Percentiles rank a stretch among this genome's conserved stretches.
Evolutionary conservation across 2,329 filamentous ascomycete species (phyloP).

Genomic region (Arthrobotrys musiformis): DNA sequence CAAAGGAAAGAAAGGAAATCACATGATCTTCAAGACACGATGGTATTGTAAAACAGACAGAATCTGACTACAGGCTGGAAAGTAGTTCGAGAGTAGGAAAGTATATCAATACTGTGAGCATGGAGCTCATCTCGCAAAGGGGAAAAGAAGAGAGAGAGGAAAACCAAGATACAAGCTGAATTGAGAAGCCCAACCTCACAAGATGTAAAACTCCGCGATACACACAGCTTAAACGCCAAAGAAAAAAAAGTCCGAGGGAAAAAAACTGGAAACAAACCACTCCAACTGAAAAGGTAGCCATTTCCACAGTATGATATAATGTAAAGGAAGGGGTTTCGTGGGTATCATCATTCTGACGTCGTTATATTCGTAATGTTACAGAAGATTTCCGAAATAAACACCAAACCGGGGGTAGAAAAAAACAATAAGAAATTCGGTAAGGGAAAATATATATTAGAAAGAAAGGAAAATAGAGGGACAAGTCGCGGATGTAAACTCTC

Average conservation of each 20-base stretch:
- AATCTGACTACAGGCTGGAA: constrained; percentile 33
- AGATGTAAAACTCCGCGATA: constrained; percentile 36
- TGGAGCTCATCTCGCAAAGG: constrained; percentile 47
- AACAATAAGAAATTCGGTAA: not conserved
- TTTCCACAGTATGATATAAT: constrained; percentile 26
- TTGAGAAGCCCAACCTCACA: constrained; percentile 18
- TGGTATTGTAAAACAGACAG: constrained; percentile 32
- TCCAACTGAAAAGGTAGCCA: constrained; percentile 36
- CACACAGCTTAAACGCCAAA: constrained; percentile 35
- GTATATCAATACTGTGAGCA: constrained; percentile 41
- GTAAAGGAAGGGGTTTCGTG: constrained; percentile 45
- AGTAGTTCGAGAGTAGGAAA: not conserved
- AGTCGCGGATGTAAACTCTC: constrained; percentile 27
- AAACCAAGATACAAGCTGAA: not conserved
- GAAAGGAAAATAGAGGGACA: constrained; percentile 26
- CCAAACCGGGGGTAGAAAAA: constrained; percentile 36
- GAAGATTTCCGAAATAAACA: constrained; percentile 34
- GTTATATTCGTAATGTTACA: constrained; percentile 55
- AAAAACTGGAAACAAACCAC: constrained; percentile 28
- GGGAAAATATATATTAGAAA: constrained; percentile 27
- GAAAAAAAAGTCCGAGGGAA: constrained; percentile 10
- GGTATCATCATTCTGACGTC: constrained; percentile 56
- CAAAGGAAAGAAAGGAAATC: constrained; percentile 19
- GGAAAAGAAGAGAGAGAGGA: not conserved
- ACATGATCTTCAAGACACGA: constrained; percentile 21